phyloP scores from a whole-genome alignment of 75 land plant species.

The Selaginella moellendorffii region DNA sequence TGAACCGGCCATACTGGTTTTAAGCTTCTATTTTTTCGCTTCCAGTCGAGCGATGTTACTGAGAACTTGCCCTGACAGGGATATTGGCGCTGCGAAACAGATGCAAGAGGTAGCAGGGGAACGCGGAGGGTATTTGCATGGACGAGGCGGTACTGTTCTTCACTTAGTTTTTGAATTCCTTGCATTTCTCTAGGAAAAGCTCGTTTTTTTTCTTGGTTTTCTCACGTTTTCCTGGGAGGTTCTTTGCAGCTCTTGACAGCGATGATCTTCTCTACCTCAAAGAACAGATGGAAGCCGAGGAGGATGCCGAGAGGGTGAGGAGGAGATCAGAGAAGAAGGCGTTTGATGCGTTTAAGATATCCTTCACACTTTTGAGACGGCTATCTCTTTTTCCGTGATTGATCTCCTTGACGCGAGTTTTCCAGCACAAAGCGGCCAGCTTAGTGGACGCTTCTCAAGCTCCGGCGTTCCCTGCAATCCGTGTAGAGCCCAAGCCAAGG shows the following conservation, averaged over 20 bases:
- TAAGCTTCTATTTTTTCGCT: background rate
- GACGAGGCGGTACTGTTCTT: slow-evolving; percentile 70
- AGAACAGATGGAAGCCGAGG: slow-evolving; percentile 99
- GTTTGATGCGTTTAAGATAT: slow-evolving; percentile 98
- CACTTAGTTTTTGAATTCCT: background rate
- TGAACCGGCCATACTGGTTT: slow-evolving; percentile 28
- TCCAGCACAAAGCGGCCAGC: slow-evolving; percentile 74
- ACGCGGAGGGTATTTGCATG: slow-evolving; percentile 99
- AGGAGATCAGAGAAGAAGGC: slow-evolving; percentile 91
- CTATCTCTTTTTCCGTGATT: background rate
- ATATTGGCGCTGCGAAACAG: slow-evolving; percentile 66
- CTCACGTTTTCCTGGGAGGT: background rate
- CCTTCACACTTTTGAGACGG: slow-evolving; percentile 29
- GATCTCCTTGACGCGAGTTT: slow-evolving; percentile 8
- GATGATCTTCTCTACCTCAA: slow-evolving; percentile 95
- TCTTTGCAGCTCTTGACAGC: slow-evolving; percentile 78
- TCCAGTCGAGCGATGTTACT: slow-evolving; percentile 29
- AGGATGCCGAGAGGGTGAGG: slow-evolving; percentile 94
- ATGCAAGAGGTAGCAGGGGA: slow-evolving; percentile 99
- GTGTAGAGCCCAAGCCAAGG: slow-evolving; percentile 92
- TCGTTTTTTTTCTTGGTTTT: background rate
- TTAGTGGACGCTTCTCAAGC: slow-evolving; percentile 73
- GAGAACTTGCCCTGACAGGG: slow-evolving; percentile 98
- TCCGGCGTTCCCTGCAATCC: slow-evolving; percentile 51
- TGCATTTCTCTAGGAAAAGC: background rate